Base-by-base conservation (phyloP, 2,329 filamentous ascomycete genomes). In the Trichoderma sp. region DNA sequence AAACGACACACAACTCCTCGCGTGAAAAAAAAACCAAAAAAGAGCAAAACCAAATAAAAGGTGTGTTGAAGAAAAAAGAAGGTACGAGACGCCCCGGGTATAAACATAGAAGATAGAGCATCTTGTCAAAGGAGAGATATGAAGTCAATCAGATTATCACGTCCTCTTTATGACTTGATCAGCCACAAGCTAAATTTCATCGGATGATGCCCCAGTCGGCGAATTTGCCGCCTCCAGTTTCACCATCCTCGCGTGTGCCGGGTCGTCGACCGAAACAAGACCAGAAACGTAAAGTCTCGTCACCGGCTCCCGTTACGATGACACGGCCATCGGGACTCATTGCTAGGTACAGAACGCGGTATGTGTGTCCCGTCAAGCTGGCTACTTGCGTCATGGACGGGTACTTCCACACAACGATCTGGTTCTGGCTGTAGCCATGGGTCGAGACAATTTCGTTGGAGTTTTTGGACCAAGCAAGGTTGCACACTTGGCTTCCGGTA, bases 371-470 rank as follows among this genome's bases (percentile, higher is more conserved):
- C 0, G 97, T 99, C 63, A 99, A 87, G 79, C 94, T 97, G 56
- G 95, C 96, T 9, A 99, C 95, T 83, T 98, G 97, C 66, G 95
- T 95, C 97, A 99, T 98, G 79, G 93, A 95, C 1, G 97, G 97
- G 82, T 99, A 99, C 82, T 99, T 99, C 97, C 97, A 99, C 74
- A 99, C 95, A 50, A 98, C 96, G 80, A 99, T 98, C 84, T 98
- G 97, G 83, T 99, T 98, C 82, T 99, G 97, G 79, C 93, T 96
- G 86, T 98, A 99, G 7, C 97, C 97, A 82, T 99, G 97, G 1
- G 97, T 99, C 68, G 93, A 96, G 73, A 99, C 96, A 75, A 99
- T 95, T 84, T 99, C 97, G 83, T 98, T 98, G 8, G 95, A 98
- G 84, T 98, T 98, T 82, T 97, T 97, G 21, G 93, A 97, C 95